Percentiles rank a stretch among this genome's conserved stretches.
Evolutionary conservation across 2,329 filamentous ascomycete species (phyloP).

Genomic region (Arthroderma uncinatum): DNA sequence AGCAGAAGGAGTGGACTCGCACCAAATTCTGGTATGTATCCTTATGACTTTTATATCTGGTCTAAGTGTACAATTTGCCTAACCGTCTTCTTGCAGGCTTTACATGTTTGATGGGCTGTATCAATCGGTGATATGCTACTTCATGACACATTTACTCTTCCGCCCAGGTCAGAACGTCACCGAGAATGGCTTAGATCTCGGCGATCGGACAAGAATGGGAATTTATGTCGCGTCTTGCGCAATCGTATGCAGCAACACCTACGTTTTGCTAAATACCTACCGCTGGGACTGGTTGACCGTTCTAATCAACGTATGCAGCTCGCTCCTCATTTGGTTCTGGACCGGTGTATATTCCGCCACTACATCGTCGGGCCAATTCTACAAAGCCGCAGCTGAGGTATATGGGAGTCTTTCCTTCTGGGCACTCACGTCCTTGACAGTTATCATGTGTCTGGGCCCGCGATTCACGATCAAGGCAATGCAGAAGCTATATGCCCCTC

Average conservation of each 20-base stretch:
- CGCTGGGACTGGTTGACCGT: constrained; percentile 96
- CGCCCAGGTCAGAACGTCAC: constrained; percentile 56
- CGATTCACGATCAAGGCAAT: constrained; percentile 75
- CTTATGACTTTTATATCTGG: not conserved
- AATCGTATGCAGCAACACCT: constrained; percentile 80
- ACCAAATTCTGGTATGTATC: constrained; percentile 78
- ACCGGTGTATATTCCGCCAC: constrained; percentile 73
- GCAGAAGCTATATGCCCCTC: constrained; percentile 89
- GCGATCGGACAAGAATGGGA: constrained; percentile 74
- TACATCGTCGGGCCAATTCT: constrained; percentile 53
- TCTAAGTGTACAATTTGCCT: constrained; percentile 3
- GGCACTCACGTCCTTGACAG: constrained; percentile 67
- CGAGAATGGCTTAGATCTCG: constrained; percentile 60
- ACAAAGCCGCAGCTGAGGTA: constrained; percentile 63
- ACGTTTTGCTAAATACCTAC: constrained; percentile 92
- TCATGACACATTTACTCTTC: constrained; percentile 78
- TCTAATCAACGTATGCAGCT: constrained; percentile 69
- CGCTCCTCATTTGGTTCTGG: constrained; percentile 87
- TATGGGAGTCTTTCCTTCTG: constrained; percentile 79
- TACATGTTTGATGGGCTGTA: constrained; percentile 95
- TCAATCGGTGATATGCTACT: constrained; percentile 88
- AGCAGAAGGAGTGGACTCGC: constrained; percentile 93
- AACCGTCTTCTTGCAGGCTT: constrained; percentile 42
- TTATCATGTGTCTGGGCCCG: constrained; percentile 73
- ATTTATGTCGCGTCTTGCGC: constrained; percentile 75